Evolutionary conservation across 1,284 basidiomycete genomes (phyloP).

Genomic region (Ustilago sp.): DNA sequence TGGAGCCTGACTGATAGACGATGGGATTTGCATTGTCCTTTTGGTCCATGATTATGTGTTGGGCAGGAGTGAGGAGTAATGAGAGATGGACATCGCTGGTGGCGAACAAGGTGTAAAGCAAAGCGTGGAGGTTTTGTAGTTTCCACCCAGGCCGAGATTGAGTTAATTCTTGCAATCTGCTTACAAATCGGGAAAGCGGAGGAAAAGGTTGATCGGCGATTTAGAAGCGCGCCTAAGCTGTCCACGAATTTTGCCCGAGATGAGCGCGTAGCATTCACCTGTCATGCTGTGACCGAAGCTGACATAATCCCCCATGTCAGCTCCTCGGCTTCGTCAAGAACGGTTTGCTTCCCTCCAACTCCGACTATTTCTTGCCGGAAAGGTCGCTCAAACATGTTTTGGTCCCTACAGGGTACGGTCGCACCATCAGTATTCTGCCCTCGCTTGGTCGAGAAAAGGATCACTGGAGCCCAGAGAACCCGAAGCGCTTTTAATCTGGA

Average conservation of each 20-base stretch:
- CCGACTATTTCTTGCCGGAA: too few species aligned
- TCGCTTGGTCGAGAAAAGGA: neutral
- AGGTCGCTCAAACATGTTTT: too few species aligned
- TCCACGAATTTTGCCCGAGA: too few species aligned
- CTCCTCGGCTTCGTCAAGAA: too few species aligned
- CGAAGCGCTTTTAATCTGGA: constrained; percentile 38
- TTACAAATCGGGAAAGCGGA: neutral
- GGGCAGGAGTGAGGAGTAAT: constrained; percentile 1
- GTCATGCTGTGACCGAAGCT: too few species aligned
- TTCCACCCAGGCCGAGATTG: neutral
- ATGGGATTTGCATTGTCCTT: constrained; percentile 71
- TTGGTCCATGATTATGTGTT: constrained; percentile 32
- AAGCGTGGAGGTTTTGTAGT: neutral
- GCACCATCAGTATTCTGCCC: too few species aligned
- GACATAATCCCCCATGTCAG: too few species aligned
- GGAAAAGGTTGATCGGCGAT: neutral
- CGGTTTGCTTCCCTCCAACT: too few species aligned
- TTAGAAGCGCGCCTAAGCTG: neutral
- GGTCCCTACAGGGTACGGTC: too few species aligned
- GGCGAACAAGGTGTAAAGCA: neutral
- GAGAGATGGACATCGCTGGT: neutral
- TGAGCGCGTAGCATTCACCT: too few species aligned
- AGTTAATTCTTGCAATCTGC: neutral
- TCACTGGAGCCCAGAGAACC: constrained; percentile 44
- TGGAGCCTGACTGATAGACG: constrained; percentile 62